Conservation (phyloP, 2,329 filamentous ascomycete species). For the Didymella pomorum region DNA sequence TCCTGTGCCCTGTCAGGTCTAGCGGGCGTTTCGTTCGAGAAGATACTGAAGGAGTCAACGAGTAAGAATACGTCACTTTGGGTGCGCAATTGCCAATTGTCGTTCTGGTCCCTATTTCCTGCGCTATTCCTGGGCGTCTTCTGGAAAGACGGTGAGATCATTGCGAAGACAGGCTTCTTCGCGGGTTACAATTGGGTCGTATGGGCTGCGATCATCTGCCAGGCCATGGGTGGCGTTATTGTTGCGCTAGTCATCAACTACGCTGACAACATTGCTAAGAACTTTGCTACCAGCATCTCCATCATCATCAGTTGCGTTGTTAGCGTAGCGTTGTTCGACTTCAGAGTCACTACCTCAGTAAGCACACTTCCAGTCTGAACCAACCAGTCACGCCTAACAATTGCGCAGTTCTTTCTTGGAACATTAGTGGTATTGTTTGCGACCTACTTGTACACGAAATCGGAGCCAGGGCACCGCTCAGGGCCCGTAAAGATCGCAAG, state of each 20-base stretch:
- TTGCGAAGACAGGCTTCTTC: constrained; percentile 88
- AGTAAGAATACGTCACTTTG: constrained; percentile 79
- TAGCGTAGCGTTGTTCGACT: constrained; percentile 85
- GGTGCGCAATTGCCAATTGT: constrained; percentile 93
- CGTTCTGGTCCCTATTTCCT: constrained; percentile 92
- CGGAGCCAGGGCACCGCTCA: constrained; percentile 62
- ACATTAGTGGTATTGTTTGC: constrained; percentile 80
- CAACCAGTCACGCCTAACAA: constrained; percentile 21
- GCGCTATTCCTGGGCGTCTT: constrained; percentile 86
- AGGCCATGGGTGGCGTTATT: constrained; percentile 85
- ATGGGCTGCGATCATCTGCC: constrained; percentile 83
- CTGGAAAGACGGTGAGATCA: constrained; percentile 84
- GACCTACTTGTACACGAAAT: constrained; percentile 83
- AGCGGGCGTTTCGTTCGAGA: constrained; percentile 88
- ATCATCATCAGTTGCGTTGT: constrained; percentile 87
- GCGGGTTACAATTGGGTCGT: constrained; percentile 93
- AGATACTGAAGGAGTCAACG: constrained; percentile 86
- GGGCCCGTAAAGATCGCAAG: constrained; percentile 73
- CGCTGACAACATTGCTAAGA: constrained; percentile 90
- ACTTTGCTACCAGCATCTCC: constrained; percentile 90
- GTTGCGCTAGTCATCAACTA: constrained; percentile 83
- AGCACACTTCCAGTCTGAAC: constrained; percentile 16
- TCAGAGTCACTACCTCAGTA: constrained; percentile 67
- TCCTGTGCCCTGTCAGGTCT: constrained; percentile 83
- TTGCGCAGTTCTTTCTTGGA: constrained; percentile 77